These are phyloP conservation scores for Cercospora citrullina DNA, from an alignment of 2,329 filamentous ascomycete species.

Conservation along the genomic window DNA sequence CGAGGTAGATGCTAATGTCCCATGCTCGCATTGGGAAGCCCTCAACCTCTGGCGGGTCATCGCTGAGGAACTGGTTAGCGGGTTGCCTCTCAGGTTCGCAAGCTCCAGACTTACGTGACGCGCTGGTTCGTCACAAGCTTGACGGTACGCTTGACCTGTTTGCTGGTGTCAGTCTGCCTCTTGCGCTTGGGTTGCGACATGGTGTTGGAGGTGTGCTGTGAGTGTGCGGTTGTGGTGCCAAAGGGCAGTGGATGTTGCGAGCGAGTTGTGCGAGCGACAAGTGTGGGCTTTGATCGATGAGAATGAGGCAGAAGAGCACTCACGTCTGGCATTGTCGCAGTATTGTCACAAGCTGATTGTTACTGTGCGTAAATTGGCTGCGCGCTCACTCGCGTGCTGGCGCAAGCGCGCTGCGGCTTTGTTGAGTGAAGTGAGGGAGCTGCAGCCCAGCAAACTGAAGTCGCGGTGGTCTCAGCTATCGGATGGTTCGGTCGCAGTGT, in stretches of 20 bases:
- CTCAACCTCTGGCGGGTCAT: conserved; percentile 77
- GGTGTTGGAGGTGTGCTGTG: not conserved
- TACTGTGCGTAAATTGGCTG: conserved; percentile 16
- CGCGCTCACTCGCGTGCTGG: conserved; percentile 17
- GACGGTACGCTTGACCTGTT: conserved; percentile 69
- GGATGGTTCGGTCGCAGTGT: not conserved
- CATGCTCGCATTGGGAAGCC: conserved; percentile 92
- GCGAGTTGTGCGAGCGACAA: not conserved
- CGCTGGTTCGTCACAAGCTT: conserved; percentile 92
- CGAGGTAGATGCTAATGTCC: conserved; percentile 80
- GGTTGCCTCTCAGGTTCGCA: conserved; percentile 1
- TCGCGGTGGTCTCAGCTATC: conserved; percentile 15
- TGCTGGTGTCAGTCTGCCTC: conserved; percentile 16
- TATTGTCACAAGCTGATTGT: conserved; percentile 2
- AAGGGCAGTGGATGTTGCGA: not conserved
- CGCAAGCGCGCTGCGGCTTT: conserved; percentile 25
- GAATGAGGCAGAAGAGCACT: conserved; percentile 21
- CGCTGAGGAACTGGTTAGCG: conserved; percentile 49
- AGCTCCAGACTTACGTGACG: conserved; percentile 66
- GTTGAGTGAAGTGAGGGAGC: conserved; percentile 12
- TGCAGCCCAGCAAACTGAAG: conserved; percentile 17
- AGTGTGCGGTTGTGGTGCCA: not conserved
- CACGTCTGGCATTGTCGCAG: conserved; percentile 42
- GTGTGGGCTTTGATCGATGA: not conserved
- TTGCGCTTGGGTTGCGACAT: conserved; percentile 16